phyloP scores from a whole-genome alignment of 176 grass and related monocot species.

The Triticum urartu region DNA sequence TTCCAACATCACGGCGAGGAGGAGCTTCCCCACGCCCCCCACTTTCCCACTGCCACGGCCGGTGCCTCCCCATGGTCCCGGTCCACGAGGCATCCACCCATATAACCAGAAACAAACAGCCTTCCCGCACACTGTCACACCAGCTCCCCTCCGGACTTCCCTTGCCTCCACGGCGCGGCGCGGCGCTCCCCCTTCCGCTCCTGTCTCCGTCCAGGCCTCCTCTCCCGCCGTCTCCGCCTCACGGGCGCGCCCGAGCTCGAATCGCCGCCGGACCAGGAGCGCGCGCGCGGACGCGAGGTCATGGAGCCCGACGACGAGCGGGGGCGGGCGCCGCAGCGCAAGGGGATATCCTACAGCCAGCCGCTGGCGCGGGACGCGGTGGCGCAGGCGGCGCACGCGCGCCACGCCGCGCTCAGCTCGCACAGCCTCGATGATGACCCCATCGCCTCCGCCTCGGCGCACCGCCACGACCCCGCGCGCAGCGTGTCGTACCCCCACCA shows the following conservation, averaged over 20 bases:
- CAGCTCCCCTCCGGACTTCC: slow-evolving; percentile 3
- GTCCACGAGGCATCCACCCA: slow-evolving; percentile 42
- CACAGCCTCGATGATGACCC: slow-evolving; percentile 49
- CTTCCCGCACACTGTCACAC: slow-evolving; percentile 25
- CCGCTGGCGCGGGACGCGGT: slow-evolving; percentile 32
- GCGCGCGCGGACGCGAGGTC: neutral
- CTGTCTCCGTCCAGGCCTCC: slow-evolving; percentile 1
- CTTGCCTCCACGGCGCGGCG: slow-evolving; percentile 30
- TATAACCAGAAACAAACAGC: slow-evolving; percentile 21
- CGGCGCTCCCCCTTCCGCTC: slow-evolving; percentile 9
- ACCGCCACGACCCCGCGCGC: slow-evolving; percentile 19
- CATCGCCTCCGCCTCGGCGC: neutral
- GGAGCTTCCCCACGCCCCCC: neutral
- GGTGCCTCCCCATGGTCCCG: slow-evolving; percentile 11
- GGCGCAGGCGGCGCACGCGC: neutral
- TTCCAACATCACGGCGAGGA: slow-evolving; percentile 27
- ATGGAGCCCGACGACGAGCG: slow-evolving; percentile 28
- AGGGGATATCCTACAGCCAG: slow-evolving; percentile 43
- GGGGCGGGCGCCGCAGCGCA: slow-evolving; percentile 11
- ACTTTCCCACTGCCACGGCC: slow-evolving; percentile 9
- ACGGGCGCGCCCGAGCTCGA: neutral
- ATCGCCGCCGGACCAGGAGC: neutral
- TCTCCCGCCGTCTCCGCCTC: neutral
- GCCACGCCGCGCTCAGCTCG: slow-evolving; percentile 34
- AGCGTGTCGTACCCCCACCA: slow-evolving; percentile 10